Base-by-base conservation (phyloP, 1,284 basidiomycete species). In the Athelia sp. region DNA sequence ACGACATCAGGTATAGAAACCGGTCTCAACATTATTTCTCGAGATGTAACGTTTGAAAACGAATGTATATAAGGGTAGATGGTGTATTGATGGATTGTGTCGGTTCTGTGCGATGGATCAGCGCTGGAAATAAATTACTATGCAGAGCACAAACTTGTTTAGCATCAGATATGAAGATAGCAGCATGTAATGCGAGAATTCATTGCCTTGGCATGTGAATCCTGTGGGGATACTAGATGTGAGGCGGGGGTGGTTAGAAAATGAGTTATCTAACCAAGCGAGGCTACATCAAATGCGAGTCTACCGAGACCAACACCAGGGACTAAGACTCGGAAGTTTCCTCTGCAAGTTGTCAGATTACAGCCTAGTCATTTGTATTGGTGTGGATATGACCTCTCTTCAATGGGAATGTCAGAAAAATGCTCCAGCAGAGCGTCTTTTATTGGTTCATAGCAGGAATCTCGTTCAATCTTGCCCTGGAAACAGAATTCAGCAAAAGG, bases 161-260 rank as follows among this genome's bases (percentile, higher is more conserved):
- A 95, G 71, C 22, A 94, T 83, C 62, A 88, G 87, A 60, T 84
- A 88, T 4, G 91, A 92, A 1, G 86, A 75, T 1, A 95, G 77
- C 9, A 95, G 76, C 93, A 95, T 96, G 68, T 91, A 93, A 54
- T 93, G 89, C 29, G 90, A 93, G 63, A 95, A 96, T 66, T 97
- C 94, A 63, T 96, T 97, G 9, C 89, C 93, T 66, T 94, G 91
- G 51, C 86, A 88, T 3, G 86, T 69, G 58, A 93, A 95, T 9
- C 90, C 92, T 92, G 58, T 21, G 4, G 43, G 53, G 51, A 49
- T 50, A n/a, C n/a, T n/a, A 48, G 18, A 46, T 18, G 18, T 26
- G 34, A 23, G 21, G 9, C 3, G 34, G 50, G 21, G 55, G 45
- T 23, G 35, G 29, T n/a, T 29, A 32, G 31, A 40, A 40, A 6